Conservation (phyloP, 2,329 filamentous ascomycete genomes). For the Pezicula rhizophila region DNA sequence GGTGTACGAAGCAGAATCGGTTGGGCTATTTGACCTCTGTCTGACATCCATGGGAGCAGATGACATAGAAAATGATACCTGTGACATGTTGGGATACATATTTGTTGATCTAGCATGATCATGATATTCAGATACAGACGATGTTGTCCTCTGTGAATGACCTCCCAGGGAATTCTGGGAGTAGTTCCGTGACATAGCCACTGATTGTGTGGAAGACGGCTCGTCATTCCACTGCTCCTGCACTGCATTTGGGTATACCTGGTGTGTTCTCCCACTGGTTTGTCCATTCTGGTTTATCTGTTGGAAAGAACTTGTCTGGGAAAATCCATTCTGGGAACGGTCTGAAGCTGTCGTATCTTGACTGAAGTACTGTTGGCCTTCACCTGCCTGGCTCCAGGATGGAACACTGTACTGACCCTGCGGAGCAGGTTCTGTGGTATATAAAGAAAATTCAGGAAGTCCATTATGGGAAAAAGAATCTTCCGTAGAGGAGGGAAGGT, state of each 20-base stretch:
- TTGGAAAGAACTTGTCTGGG: constrained; percentile 17
- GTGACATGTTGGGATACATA: constrained; percentile 20
- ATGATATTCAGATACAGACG: constrained; percentile 18
- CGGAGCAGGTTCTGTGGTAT: constrained; percentile 26
- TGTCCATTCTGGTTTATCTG: constrained; percentile 16
- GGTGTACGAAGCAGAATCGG: constrained; percentile 21
- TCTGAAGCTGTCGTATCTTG: constrained; percentile 19
- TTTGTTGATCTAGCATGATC: constrained; percentile 23
- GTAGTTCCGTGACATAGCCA: constrained; percentile 22
- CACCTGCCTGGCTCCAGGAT: constrained; percentile 22
- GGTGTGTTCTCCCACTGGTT: constrained; percentile 6
- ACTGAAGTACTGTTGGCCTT: constrained; percentile 29
- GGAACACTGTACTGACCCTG: constrained; percentile 25
- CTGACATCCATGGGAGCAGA: constrained; percentile 25
- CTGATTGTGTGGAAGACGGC: constrained; percentile 16
- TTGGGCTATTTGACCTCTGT: constrained; percentile 25
- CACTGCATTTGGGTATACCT: constrained; percentile 11
- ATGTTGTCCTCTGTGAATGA: constrained; percentile 20
- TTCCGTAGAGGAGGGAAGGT: constrained; percentile 12
- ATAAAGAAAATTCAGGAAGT: constrained; percentile 25
- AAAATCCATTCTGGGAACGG: constrained; percentile 22
- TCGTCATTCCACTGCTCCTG: constrained; percentile 21
- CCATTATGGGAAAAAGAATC: constrained; percentile 15
- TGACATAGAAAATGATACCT: constrained; percentile 25
- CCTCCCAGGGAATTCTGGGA: constrained; percentile 24